phyloP scores from a whole-genome alignment of 1,284 basidiomycete genomes.

The Wallemia mellicola region DNA sequence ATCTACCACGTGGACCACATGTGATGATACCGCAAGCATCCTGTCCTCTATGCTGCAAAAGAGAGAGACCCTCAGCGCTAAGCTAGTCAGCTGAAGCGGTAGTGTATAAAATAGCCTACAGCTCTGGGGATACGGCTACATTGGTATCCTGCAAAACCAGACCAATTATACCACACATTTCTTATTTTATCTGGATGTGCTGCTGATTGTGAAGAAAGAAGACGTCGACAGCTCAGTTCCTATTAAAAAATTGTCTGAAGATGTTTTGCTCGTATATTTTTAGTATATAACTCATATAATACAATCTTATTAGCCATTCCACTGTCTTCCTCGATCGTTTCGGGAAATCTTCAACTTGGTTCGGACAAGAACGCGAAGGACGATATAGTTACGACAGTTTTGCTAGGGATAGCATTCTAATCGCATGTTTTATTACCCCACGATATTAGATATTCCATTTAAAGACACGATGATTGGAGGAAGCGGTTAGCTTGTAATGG shows the following conservation, averaged over 20 bases:
- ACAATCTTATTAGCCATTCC: no score
- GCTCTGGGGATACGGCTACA: not conserved
- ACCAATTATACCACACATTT: slow-evolving; percentile 1
- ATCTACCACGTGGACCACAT: slow-evolving; percentile 73
- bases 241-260: not conserved
- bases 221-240: not conserved
- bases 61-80: slow-evolving; percentile 46
- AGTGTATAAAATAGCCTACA: not conserved
- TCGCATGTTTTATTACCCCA: no score
- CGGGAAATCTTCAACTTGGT: no score
- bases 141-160: not conserved
- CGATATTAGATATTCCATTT: no score
- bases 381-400: no score
- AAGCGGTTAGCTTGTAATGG: no score
- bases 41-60: slow-evolving; percentile 82
- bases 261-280: no score
- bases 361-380: no score
- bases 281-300: no score
- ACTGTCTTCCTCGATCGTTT: no score
- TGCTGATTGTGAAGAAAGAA: not conserved
- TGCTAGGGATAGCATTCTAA: no score
- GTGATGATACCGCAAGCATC: slow-evolving; percentile 97
- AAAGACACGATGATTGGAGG: no score
- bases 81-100: not conserved
- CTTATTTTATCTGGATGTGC: not conserved